These are phyloP conservation scores for Prinsepia uniflora DNA, from an alignment of 306 rosid species.

Conservation along the genomic window DNA sequence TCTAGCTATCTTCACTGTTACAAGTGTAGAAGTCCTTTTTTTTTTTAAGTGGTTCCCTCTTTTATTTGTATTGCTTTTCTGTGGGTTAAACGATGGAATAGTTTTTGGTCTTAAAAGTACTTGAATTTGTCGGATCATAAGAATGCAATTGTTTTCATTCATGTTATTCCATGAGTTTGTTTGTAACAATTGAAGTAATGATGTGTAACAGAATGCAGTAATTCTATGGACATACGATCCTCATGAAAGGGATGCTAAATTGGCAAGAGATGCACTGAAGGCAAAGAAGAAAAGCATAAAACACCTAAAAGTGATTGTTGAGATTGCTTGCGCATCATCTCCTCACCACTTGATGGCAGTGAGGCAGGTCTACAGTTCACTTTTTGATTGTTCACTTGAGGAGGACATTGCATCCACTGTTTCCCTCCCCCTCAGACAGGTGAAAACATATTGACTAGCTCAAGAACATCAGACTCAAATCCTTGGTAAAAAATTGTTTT, in stretches of 20 bases:
- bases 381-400: slow-evolving; percentile 72
- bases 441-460: slow-evolving; percentile 23
- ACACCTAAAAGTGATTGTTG: slow-evolving; percentile 58
- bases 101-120: not conserved
- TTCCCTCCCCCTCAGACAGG: slow-evolving; percentile 65
- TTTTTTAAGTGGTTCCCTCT: too few relatives aligned
- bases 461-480: not conserved
- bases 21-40: too few relatives aligned
- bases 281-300: slow-evolving; percentile 39
- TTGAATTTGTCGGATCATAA: not conserved
- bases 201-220: slow-evolving; percentile 61
- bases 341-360: slow-evolving; percentile 83
- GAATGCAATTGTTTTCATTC: not conserved
- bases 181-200: slow-evolving; percentile 9
- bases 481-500: not conserved
- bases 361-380: slow-evolving; percentile 68
- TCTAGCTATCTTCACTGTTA: too few relatives aligned
- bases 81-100: too few relatives aligned
- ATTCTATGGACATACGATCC: slow-evolving; percentile 74
- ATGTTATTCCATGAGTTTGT: not conserved
- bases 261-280: slow-evolving; percentile 57
- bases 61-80: too few relatives aligned
- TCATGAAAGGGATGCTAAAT: slow-evolving; percentile 72
- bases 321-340: slow-evolving; percentile 82
- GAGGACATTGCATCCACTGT: slow-evolving; percentile 68